These are phyloP conservation scores for Exophiala dermatitidis DNA, from an alignment of 2,329 filamentous ascomycete species.

Conservation along the genomic window DNA sequence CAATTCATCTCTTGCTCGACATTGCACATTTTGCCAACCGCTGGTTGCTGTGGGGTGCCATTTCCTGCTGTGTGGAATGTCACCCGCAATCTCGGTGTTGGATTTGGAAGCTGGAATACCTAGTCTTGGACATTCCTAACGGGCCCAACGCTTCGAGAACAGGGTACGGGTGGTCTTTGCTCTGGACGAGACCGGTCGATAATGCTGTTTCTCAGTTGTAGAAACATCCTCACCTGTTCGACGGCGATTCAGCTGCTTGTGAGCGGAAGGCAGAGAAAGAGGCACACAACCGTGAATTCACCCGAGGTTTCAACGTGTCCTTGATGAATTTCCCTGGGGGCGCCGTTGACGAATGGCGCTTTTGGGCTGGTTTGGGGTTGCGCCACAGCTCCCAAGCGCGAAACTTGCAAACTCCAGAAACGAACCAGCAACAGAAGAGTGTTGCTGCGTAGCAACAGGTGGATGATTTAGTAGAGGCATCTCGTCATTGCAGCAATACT, in stretches of 20 bases:
- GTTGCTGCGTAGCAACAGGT: too few species aligned
- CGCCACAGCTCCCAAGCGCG: not conserved
- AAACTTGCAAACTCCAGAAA: not conserved
- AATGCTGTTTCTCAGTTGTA: not conserved
- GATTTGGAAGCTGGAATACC: not conserved
- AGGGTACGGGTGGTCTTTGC: constrained; percentile 4
- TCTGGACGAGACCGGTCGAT: constrained; percentile 10
- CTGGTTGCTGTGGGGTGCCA: constrained; percentile 11
- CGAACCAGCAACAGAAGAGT: not conserved
- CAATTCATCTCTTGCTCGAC: not conserved
- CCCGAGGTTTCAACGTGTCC: too few species aligned
- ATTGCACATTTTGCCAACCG: constrained; percentile 2
- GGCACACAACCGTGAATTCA: too few species aligned
- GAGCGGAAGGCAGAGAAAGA: too few species aligned
- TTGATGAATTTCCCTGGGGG: too few species aligned
- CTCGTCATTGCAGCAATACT: too few species aligned
- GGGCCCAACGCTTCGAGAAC: not conserved
- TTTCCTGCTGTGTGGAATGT: constrained; percentile 22
- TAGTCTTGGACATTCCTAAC: not conserved
- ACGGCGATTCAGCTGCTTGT: not conserved
- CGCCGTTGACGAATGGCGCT: not conserved
- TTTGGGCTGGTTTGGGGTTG: not conserved
- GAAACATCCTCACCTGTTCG: not conserved
- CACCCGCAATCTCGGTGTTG: not conserved
- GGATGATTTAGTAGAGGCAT: too few species aligned